These are phyloP conservation scores for Cudoniella acicularis DNA, from an alignment of 495 filamentous ascomycete species.

Conservation along the genomic window DNA sequence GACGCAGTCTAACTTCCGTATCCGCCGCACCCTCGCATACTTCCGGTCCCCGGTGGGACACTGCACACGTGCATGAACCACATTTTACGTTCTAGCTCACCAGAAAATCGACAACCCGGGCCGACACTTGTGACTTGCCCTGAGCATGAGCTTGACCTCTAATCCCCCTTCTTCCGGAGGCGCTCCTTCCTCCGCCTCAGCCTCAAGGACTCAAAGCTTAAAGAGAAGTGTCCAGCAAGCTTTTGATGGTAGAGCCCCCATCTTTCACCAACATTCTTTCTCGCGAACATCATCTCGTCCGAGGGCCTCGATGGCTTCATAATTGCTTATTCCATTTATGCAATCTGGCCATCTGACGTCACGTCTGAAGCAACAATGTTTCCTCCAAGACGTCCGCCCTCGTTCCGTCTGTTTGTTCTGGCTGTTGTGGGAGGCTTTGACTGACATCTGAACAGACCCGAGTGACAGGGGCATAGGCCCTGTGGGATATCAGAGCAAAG, in stretches of 20 bases:
- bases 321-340: constrained; percentile 10
- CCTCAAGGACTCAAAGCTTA: constrained; percentile 44
- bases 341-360: constrained; percentile 1
- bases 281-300: constrained; percentile 13
- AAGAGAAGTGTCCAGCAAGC: constrained; percentile 72
- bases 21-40: background rate
- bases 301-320: constrained; percentile 17
- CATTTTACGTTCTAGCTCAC: no score
- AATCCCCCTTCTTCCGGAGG: constrained; percentile 50
- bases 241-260: constrained; percentile 64
- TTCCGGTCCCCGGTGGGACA: background rate
- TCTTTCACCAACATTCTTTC: constrained; percentile 13
- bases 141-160: constrained; percentile 46
- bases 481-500: constrained; percentile 72
- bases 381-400: constrained; percentile 25
- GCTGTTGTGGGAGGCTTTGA: constrained; percentile 36
- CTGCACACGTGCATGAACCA: background rate
- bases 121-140: no score
- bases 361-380: constrained; percentile 18
- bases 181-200: constrained; percentile 44
- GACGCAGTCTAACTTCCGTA: background rate
- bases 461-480: constrained; percentile 41
- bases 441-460: constrained; percentile 36
- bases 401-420: constrained; percentile 21
- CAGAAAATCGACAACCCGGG: no score